Evolutionary conservation across 164 flowering plant species (phyloP).

Genomic region (Stephania japonica): DNA sequence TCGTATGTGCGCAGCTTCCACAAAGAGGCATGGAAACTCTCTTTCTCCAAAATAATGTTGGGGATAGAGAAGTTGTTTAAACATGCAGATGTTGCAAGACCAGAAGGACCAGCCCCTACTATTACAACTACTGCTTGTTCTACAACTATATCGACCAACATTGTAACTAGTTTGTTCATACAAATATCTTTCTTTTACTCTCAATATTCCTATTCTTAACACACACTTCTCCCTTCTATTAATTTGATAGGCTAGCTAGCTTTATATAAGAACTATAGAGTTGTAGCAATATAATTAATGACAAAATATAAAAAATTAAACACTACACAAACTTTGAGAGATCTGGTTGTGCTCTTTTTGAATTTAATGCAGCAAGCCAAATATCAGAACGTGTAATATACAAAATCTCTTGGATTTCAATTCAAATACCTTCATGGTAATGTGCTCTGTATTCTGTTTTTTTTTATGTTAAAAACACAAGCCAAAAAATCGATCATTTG

Average conservation of each 20-base stretch:
- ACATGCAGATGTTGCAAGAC: conserved; percentile 20
- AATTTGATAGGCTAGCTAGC: not conserved
- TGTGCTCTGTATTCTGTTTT: no score
- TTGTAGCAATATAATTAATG: not conserved
- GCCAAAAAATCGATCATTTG: no score
- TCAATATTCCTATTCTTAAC: not conserved
- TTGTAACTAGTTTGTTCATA: not conserved
- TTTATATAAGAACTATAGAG: not conserved
- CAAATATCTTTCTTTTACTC: not conserved
- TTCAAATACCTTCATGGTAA: not conserved
- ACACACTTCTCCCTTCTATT: not conserved
- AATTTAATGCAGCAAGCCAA: not conserved
- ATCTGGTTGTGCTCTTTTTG: not conserved
- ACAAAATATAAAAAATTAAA: no score
- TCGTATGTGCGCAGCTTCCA: conserved; percentile 25
- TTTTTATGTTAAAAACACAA: no score
- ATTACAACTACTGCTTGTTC: conserved; percentile 16
- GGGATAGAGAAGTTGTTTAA: conserved; percentile 4
- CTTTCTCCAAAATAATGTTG: conserved; percentile 21
- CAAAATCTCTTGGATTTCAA: not conserved
- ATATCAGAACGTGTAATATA: not conserved
- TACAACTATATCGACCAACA: not conserved
- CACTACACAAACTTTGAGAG: not conserved
- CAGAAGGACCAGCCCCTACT: conserved; percentile 29
- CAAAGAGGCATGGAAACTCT: conserved; percentile 19